Percentiles rank a stretch among this genome's conserved stretches.
Evolutionary conservation across 78 protist species (phyloP).

Genomic region (Tieghemostelium lacteum): DNA sequence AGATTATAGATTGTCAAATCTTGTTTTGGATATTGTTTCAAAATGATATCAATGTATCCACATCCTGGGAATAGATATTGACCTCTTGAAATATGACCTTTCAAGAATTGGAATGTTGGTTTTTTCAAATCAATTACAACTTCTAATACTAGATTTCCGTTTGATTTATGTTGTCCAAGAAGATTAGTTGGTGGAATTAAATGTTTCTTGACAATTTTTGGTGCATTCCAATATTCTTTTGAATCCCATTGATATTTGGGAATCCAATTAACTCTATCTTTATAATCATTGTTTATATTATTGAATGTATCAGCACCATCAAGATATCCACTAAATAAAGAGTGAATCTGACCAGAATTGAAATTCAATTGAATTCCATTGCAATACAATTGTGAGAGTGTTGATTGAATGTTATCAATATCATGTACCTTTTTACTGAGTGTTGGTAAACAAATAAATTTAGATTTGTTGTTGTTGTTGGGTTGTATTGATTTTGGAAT

Average conservation of each 20-base stretch:
- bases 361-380: conserved; percentile 47
- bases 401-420: no score
- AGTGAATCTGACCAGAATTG: no score
- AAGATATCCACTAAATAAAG: no score
- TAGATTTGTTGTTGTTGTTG: neutral
- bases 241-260: conserved; percentile 68
- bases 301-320: no score
- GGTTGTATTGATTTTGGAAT: conserved; percentile 22
- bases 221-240: conserved; percentile 44
- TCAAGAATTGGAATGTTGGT: neutral
- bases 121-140: conserved; percentile 4
- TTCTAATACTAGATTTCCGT: neutral
- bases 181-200: conserved; percentile 26
- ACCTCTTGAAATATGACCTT: conserved; percentile 43
- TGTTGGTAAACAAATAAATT: no score
- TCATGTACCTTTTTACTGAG: no score
- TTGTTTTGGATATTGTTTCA: neutral
- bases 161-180: neutral
- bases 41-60: conserved; percentile 53
- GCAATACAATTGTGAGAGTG: conserved; percentile 17
- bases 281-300: neutral
- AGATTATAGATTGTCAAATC: conserved; percentile 13
- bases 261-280: neutral
- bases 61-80: conserved; percentile 72
- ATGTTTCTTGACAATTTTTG: neutral